Evolutionary conservation across 371 early-diverging fungal species (phyloP), one percentile per base, ranked within the genome.

Genomic region (Mucor sp.): DNA sequence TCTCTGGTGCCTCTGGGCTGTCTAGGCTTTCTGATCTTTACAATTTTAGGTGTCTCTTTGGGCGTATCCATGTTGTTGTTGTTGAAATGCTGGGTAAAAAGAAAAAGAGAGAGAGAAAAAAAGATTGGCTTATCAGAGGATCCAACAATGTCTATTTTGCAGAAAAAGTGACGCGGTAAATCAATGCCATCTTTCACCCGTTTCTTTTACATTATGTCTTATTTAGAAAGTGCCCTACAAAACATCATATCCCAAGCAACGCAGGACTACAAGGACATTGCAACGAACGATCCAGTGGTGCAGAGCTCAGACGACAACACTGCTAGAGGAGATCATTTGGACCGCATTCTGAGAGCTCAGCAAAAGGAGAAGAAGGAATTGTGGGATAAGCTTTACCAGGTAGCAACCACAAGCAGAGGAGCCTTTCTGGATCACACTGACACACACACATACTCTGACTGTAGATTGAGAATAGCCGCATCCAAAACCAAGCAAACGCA

Each of bases 331-430:
- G 62, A 69, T 0, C 25, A 60, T 2, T 62, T 82, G 1, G 78
- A 82, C 56, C 15, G 11, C 9, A 59, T 79, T 15, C 35, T 79
- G 11, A 60, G 55, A 8, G 39, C 41, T 35, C 82, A 82, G 50
- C 67, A 73, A 8, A 12, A 5, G 4, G 67, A 79, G 62, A 69
- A 69, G 53, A 71, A 70, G 35, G 15, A 23, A 44, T 65, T 79
- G 37, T 82, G 79, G 79, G 56, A 70, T 33, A 53, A 65, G 62
- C 70, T 78, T 7, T 74, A 81, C 39, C 35, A 74, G 35, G 81
- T 76, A 67, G 33, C 8, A 35, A 30, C 8, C n/a, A 3, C 28
- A 28, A n/a, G 19, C 9, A 4, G n/a, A 32, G 6, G 17, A 3
- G n/a, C 44, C 1, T 44, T 5, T 44, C 5, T 44, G 44, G n/a